phyloP scores from a whole-genome alignment of 495 filamentous ascomycete genomes.

The Penicillium taxi region DNA sequence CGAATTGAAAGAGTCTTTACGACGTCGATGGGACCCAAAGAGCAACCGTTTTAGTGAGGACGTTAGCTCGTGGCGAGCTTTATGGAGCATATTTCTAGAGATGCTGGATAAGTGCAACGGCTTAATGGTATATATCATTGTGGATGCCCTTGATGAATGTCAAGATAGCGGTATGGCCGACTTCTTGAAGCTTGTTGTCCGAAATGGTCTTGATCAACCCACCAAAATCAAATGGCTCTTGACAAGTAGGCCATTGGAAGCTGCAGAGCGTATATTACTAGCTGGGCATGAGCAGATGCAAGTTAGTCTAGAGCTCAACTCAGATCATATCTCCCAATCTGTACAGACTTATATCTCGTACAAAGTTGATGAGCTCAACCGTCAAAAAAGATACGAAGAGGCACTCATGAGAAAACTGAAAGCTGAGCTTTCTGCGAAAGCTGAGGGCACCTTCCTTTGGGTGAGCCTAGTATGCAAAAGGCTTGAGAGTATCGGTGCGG shows the following conservation, averaged over 20 bases:
- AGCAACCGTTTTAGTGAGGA: constrained; percentile 3
- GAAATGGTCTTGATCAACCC: constrained; percentile 7
- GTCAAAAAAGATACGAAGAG: neutral
- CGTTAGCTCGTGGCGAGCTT: constrained; percentile 5
- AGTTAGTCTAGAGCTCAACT: constrained; percentile 14
- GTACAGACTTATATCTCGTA: constrained; percentile 21
- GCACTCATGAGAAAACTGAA: neutral
- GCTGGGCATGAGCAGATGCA: constrained; percentile 7
- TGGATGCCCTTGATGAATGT: constrained; percentile 17
- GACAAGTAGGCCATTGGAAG: constrained; percentile 17
- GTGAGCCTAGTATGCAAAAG: constrained; percentile 20
- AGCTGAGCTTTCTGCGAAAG: constrained; percentile 6
- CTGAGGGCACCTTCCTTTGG: constrained; percentile 28
- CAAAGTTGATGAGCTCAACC: constrained; percentile 19
- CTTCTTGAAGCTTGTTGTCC: constrained; percentile 26
- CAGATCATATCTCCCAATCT: constrained; percentile 4
- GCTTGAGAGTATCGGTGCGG: constrained; percentile 2
- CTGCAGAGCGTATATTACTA: constrained; percentile 12
- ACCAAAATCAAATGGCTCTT: constrained; percentile 22
- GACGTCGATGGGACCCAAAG: constrained; percentile 7
- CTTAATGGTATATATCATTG: constrained; percentile 9
- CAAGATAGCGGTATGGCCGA: constrained; percentile 14
- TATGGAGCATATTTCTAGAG: constrained; percentile 26
- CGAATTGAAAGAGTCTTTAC: constrained; percentile 20
- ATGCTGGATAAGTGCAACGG: constrained; percentile 14